These are phyloP conservation scores for Gynostemma pentaphyllum DNA, from an alignment of 306 rosid genomes.

Conservation along the genomic window DNA sequence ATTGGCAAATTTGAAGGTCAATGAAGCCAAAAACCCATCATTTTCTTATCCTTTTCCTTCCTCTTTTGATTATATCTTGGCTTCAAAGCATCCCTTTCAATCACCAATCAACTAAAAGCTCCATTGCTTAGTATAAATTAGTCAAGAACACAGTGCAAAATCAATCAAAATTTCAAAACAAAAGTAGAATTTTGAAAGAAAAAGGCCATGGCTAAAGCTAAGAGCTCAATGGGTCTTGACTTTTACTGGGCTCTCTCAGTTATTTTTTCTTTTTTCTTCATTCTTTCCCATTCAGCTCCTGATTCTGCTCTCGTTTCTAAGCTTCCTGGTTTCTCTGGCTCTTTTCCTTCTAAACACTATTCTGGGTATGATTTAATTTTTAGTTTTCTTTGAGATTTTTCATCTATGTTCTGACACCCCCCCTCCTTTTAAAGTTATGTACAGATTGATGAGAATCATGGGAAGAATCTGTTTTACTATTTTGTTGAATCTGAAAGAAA, in stretches of 20 bases:
- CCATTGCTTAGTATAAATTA: too few relatives aligned
- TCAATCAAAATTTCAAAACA: too few relatives aligned
- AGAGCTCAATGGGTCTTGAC: neutral
- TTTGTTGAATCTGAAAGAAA: slow-evolving; percentile 66
- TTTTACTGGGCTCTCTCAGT: slow-evolving; percentile 1
- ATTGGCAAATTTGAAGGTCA: too few relatives aligned
- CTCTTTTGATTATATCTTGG: neutral
- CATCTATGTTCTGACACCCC: neutral
- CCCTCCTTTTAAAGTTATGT: slow-evolving; percentile 25
- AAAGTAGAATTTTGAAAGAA: neutral
- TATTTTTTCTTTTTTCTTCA: slow-evolving; percentile 1
- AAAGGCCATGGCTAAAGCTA: slow-evolving; percentile 11
- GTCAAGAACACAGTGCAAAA: too few relatives aligned
- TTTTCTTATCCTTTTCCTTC: neutral
- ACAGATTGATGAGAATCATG: slow-evolving; percentile 31
- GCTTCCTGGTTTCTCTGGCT: slow-evolving; percentile 36
- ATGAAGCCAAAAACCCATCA: too few relatives aligned
- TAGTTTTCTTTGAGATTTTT: neutral
- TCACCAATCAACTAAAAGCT: too few relatives aligned
- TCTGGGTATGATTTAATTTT: slow-evolving; percentile 29
- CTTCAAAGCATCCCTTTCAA: neutral
- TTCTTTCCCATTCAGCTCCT: slow-evolving; percentile 29
- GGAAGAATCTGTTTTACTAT: slow-evolving; percentile 66
- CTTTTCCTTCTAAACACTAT: slow-evolving; percentile 32
- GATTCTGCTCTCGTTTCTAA: slow-evolving; percentile 19